A percentile compares a stretch with the other conserved stretches of the same genome.
Conservation (phyloP, 257 asterid genomes). For the Galeopsis tetrahit region DNA sequence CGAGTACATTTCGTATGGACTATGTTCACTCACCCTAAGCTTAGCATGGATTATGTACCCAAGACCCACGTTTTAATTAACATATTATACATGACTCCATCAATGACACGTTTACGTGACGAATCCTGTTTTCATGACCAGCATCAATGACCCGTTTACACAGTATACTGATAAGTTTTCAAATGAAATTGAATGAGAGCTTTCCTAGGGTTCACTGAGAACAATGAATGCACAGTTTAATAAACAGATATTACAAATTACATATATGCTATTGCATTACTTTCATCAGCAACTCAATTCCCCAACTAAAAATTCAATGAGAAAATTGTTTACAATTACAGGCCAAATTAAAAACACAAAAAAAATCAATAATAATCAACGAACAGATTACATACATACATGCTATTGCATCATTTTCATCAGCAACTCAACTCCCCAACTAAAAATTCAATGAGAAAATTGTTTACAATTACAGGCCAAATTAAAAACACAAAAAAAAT, state of each 20-base stretch:
- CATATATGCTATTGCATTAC: not conserved
- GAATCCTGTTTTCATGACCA: too few relatives aligned
- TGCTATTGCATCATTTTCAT: not conserved
- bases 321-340: not conserved
- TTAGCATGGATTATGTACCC: too few relatives aligned
- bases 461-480: not conserved
- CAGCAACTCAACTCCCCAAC: not conserved
- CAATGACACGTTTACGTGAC: too few relatives aligned
- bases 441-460: not conserved
- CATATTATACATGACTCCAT: too few relatives aligned
- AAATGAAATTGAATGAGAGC: not conserved
- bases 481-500: too few relatives aligned
- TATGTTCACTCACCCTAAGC: too few relatives aligned
- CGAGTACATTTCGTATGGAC: too few relatives aligned
- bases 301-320: not conserved
- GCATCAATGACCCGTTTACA: too few relatives aligned
- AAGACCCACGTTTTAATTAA: too few relatives aligned
- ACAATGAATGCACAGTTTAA: not conserved
- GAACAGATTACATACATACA: too few relatives aligned
- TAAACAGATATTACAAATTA: not conserved
- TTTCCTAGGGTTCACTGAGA: not conserved
- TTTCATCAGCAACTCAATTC: not conserved
- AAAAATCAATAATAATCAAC: too few relatives aligned
- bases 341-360: too few relatives aligned
- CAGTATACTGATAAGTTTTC: not conserved